Evolutionary conservation across 495 filamentous ascomycete genomes (phyloP).

Genomic region (Penicillium fimorum): DNA sequence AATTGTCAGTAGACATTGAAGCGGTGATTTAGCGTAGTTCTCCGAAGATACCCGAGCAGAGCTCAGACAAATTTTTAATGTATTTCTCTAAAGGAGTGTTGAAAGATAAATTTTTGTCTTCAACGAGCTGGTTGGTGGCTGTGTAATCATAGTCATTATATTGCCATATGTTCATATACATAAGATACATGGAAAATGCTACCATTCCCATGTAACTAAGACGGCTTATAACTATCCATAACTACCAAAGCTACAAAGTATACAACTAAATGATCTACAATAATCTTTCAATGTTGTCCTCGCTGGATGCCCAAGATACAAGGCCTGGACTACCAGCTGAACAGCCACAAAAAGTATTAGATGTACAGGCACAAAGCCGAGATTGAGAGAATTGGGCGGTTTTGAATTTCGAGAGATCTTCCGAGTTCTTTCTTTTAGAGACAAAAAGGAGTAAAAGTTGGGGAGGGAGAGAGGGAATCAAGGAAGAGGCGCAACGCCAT

Average conservation of each 20-base stretch:
- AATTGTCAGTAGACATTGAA: constrained; percentile 14
- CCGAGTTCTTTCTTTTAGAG: constrained; percentile 44
- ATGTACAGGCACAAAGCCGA: not conserved
- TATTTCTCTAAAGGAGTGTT: not conserved
- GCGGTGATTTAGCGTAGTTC: constrained; percentile 3
- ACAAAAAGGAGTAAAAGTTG: constrained; percentile 33
- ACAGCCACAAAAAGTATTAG: constrained; percentile 6
- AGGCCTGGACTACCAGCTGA: constrained; percentile 2
- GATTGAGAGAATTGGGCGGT: constrained; percentile 33
- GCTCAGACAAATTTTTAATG: not conserved
- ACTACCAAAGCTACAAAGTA: constrained; percentile 1
- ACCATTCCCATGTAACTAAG: not conserved
- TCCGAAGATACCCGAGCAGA: constrained; percentile 22
- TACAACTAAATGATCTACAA: not conserved
- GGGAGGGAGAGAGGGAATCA: constrained; percentile 28
- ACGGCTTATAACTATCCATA: not conserved
- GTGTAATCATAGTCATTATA: not conserved
- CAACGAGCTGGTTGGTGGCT: not conserved
- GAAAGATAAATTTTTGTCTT: not conserved
- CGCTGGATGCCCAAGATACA: not conserved
- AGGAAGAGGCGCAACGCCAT: constrained; percentile 42
- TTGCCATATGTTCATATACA: not conserved
- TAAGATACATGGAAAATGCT: not conserved
- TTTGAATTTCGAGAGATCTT: constrained; percentile 47
- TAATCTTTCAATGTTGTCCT: not conserved